Evolutionary conservation across 345 rosid species (phyloP), one percentile per base, ranked within the genome.

Genomic region (Eucalyptus marginata): DNA sequence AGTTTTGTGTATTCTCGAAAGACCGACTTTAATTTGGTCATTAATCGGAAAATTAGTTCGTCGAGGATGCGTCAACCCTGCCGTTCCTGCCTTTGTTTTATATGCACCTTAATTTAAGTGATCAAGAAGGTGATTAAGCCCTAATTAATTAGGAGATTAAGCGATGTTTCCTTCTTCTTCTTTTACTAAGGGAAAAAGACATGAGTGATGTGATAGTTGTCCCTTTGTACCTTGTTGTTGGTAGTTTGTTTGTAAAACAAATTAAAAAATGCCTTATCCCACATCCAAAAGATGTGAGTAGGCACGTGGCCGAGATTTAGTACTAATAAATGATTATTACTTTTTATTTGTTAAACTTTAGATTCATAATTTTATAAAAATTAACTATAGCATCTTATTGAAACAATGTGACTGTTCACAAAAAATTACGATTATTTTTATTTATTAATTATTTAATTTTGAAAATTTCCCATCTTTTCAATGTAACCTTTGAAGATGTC

Each of bases 241-340:
- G 10, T 52, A 52, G 0, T 52, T 40, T 40, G 40, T 40, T 40
- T 40, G 40, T 40, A 52, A 52, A 52, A 52, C 0, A 52, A 52
- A 52, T 18, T 52, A 52, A 18, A 4, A 18, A 3, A 18, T 18
- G 24, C 10, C 24, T 52, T 52, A 9, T 3, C 1, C 24, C 24
- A 18, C 4, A 1, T 52, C 0, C 2, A 18, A 52, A 52, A 18
- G 1, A 18, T 18, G 0, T 18, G 4, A 18, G 10, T 52, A 1
- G 0, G 10, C 10, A 52, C 0, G 0, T 7, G 58, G 0, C 18
- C 0, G 4, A 0, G 4, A 52, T 52, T 52, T 52, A 0, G 4
- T 18, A 52, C 58, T 18, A 52, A 52, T 18, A 0, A 18, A 7
- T 0, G 1, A 52, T 52, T 7, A 52, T 1, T 18, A 52, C 7